These are phyloP conservation scores for Aspergillus uvarum DNA, from an alignment of 2,329 filamentous ascomycete species.

Conservation along the genomic window DNA sequence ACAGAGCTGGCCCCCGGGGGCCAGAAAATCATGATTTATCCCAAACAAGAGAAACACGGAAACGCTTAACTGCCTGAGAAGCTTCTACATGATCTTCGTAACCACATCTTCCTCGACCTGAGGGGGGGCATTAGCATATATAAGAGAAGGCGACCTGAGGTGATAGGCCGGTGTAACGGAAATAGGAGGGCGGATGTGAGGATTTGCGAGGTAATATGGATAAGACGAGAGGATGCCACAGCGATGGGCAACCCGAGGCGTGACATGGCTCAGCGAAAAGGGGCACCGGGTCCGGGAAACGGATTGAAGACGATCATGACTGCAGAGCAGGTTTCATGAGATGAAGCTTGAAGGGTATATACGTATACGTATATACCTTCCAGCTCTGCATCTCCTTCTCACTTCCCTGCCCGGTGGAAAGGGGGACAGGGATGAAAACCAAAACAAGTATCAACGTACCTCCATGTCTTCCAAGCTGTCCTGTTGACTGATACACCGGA, in stretches of 20 bases:
- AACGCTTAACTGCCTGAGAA: constrained; percentile 21
- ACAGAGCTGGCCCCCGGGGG: constrained; percentile 20
- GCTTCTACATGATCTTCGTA: constrained; percentile 78
- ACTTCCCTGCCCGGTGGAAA: not conserved
- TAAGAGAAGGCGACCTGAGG: not conserved
- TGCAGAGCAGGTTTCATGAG: not conserved
- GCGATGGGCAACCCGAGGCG: not conserved
- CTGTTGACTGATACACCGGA: constrained; percentile 93
- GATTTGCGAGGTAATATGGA: not conserved
- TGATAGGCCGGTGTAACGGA: not conserved
- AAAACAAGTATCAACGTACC: constrained; percentile 61
- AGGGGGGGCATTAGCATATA: constrained; percentile 44
- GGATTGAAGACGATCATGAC: not conserved
- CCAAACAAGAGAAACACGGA: constrained; percentile 23
- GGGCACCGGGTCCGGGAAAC: not conserved
- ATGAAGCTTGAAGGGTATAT: not conserved
- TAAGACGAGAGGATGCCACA: not conserved
- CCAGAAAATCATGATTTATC: constrained; percentile 13
- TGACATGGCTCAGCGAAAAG: not conserved
- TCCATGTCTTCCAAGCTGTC: constrained; percentile 99
- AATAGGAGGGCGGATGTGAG: not conserved
- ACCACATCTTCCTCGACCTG: constrained; percentile 84
- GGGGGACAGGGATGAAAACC: not conserved
- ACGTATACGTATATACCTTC: not conserved
- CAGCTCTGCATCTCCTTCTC: not conserved